These are phyloP conservation scores for Xylaria longipes DNA, from an alignment of 495 filamentous ascomycete species.

Conservation along the genomic window DNA sequence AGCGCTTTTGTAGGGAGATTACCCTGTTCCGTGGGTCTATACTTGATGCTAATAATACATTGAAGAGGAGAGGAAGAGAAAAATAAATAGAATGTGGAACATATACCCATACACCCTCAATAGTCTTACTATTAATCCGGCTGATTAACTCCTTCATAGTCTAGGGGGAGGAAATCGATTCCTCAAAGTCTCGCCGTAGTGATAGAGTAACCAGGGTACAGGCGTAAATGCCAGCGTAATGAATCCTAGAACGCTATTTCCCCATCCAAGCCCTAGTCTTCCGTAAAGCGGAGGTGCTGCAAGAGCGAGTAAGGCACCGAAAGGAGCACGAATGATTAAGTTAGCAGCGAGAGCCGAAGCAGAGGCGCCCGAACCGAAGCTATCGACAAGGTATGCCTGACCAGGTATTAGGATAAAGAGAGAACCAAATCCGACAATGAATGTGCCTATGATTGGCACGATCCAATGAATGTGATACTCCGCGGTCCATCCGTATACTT, in stretches of 20 bases:
- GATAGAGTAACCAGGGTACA: conserved; percentile 52
- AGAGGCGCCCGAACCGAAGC: conserved; percentile 54
- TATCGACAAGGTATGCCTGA: conserved; percentile 58
- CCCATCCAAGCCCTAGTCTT: conserved; percentile 62
- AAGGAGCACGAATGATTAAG: conserved; percentile 53
- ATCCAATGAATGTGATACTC: conserved; percentile 40
- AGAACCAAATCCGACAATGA: conserved; percentile 50
- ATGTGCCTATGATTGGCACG: conserved; percentile 45
- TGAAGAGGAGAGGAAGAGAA: background rate
- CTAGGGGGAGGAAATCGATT: conserved; percentile 28
- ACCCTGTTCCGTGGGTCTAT: background rate
- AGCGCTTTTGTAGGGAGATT: background rate
- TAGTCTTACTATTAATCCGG: background rate
- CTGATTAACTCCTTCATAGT: background rate
- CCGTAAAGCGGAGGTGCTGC: conserved; percentile 61
- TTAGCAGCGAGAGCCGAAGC: conserved; percentile 56
- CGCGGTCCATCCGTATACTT: conserved; percentile 43
- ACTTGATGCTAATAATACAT: background rate
- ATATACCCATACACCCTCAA: background rate
- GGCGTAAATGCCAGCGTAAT: conserved; percentile 59
- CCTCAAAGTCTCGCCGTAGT: conserved; percentile 40
- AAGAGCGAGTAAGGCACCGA: conserved; percentile 62
- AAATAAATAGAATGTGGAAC: background rate
- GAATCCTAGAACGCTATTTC: conserved; percentile 65
- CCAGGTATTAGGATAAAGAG: conserved; percentile 50